Conservation (phyloP, 352 stramenopile species). For the Thalassiosira pacifica region DNA sequence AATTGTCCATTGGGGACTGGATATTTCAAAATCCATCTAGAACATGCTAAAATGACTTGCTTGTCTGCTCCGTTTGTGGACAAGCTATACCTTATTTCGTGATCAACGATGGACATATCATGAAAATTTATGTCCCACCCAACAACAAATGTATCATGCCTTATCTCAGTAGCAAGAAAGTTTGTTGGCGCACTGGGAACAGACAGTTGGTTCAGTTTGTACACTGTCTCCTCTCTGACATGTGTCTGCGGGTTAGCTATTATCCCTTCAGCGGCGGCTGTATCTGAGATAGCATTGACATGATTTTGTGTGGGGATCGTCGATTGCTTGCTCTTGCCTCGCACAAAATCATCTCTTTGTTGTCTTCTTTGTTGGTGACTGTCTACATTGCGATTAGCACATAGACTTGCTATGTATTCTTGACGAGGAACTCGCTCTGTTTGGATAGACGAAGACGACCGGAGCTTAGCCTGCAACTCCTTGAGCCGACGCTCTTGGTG, state of each 20-base stretch:
- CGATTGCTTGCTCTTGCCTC: not conserved
- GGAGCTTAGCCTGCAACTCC: slow-evolving; percentile 31
- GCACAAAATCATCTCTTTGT: not conserved
- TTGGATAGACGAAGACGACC: slow-evolving; percentile 9
- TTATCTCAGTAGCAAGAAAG: slow-evolving; percentile 15
- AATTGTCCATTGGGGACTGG: slow-evolving; percentile 36
- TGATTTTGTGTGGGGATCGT: not conserved
- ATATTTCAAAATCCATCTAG: slow-evolving; percentile 46
- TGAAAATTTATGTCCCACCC: slow-evolving; percentile 15
- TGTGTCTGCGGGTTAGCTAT: not conserved
- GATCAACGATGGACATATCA: slow-evolving; percentile 33
- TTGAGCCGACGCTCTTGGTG: slow-evolving; percentile 39
- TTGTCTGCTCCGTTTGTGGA: slow-evolving; percentile 6
- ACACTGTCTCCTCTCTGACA: not conserved
- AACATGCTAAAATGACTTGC: slow-evolving; percentile 23
- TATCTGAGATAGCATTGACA: not conserved
- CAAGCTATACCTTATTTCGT: slow-evolving; percentile 55
- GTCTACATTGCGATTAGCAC: not conserved
- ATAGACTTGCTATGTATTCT: too few relatives aligned
- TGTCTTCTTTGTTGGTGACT: not conserved
- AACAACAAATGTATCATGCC: slow-evolving; percentile 32
- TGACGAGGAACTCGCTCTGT: not conserved
- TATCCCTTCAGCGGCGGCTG: not conserved
- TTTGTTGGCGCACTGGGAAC: slow-evolving; percentile 34
- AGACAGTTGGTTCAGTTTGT: not conserved